Evolutionary conservation across 129 eudicot genomes (phyloP).

Genomic region (Smallanthus sonchifolius): DNA sequence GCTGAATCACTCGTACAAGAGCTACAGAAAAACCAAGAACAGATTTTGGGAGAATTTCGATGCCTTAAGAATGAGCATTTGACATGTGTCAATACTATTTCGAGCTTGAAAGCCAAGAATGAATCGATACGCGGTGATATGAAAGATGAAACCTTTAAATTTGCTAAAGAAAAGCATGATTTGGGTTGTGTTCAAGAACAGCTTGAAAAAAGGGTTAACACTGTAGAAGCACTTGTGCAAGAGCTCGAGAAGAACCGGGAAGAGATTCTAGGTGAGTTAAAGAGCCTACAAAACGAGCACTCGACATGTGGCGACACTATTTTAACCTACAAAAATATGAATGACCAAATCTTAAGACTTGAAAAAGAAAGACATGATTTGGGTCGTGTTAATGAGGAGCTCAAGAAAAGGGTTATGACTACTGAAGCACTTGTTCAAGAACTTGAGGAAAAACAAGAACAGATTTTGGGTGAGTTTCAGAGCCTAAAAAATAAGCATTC

Average conservation of each 20-base stretch:
- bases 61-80: constrained; percentile 68
- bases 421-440: constrained; percentile 58
- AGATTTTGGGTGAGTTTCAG: constrained; percentile 70
- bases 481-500: constrained; percentile 70
- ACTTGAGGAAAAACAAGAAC: constrained; percentile 91
- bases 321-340: constrained; percentile 18
- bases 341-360: constrained; percentile 3
- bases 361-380: constrained; percentile 22
- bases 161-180: constrained; percentile 59
- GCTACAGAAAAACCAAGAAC: constrained; percentile 79
- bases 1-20: constrained; percentile 77
- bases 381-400: constrained; percentile 58
- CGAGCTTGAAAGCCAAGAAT: constrained; percentile 45
- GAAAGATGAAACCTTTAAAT: constrained; percentile 45
- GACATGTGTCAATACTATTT: constrained; percentile 54
- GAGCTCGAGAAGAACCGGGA: constrained; percentile 17
- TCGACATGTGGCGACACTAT: constrained; percentile 1
- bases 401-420: constrained; percentile 51
- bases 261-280: constrained; percentile 16
- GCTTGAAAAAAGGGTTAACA: constrained; percentile 61
- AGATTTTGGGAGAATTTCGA: constrained; percentile 61
- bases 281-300: constrained; percentile 22
- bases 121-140: constrained; percentile 51
- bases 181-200: constrained; percentile 50
- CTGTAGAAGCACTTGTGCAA: constrained; percentile 56